Conservation (phyloP, 495 filamentous ascomycete species). For the Annulohypoxylon maeteangense region DNA sequence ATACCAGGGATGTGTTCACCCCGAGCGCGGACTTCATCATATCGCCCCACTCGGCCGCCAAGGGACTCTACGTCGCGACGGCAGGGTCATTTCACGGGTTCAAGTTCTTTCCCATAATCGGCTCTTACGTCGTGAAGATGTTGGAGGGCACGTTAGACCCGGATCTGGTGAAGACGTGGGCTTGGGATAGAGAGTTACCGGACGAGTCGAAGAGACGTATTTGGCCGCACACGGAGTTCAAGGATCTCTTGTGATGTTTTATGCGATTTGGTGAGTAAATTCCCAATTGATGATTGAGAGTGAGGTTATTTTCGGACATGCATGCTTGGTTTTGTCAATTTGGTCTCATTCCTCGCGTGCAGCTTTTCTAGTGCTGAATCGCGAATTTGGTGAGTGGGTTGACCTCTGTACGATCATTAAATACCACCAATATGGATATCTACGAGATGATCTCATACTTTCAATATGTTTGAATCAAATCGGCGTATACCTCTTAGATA, state of each 20-base stretch:
- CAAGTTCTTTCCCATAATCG: slow-evolving; percentile 71
- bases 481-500: not conserved
- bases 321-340: not conserved
- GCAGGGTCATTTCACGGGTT: slow-evolving; percentile 64
- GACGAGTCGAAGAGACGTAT: slow-evolving; percentile 17
- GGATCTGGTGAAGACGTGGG: slow-evolving; percentile 60
- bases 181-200: slow-evolving; percentile 60
- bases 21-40: slow-evolving; percentile 68
- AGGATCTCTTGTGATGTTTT: slow-evolving; percentile 12
- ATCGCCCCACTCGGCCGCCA: slow-evolving; percentile 61
- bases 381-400: not conserved
- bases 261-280: not conserved
- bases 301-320: too few relatives aligned
- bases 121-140: slow-evolving; percentile 67
- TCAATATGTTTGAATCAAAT: not conserved
- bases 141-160: slow-evolving; percentile 59
- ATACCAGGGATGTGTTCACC: slow-evolving; percentile 49
- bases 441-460: not conserved
- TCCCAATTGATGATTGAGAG: too few relatives aligned
- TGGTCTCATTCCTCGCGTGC: too few relatives aligned
- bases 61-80: slow-evolving; percentile 58
- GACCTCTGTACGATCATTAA: not conserved
- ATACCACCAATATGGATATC: not conserved
- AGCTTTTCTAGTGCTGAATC: too few relatives aligned
- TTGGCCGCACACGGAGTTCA: slow-evolving; percentile 42